A percentile compares a stretch with the other conserved stretches of the same genome.
phyloP scores from a whole-genome alignment of 306 rosid species.

The Amphicarpaea edgeworthii region DNA sequence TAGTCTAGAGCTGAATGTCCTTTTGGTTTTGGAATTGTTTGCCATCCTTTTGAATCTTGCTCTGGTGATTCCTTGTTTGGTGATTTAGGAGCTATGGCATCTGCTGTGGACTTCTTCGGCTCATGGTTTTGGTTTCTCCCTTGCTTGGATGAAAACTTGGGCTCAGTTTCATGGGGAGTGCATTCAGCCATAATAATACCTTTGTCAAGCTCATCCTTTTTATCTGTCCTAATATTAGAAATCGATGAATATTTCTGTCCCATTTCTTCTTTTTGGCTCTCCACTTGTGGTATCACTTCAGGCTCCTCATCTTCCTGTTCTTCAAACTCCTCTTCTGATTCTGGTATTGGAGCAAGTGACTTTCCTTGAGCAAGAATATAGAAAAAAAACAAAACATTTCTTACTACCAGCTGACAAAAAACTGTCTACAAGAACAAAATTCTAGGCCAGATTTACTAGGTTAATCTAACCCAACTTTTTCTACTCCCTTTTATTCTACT shows the following conservation, averaged over 20 bases:
- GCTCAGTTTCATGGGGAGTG: constrained; percentile 45
- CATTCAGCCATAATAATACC: constrained; percentile 40
- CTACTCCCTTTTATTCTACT: background rate
- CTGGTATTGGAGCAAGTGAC: constrained; percentile 99
- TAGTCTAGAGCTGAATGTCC: constrained; percentile 93
- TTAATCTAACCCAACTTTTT: background rate
- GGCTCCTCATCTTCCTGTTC: constrained; percentile 66
- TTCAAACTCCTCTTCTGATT: constrained; percentile 87
- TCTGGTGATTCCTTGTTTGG: constrained; percentile 49
- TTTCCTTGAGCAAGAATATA: constrained; percentile 79
- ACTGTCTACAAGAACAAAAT: constrained; percentile 26
- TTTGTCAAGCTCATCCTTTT: constrained; percentile 49
- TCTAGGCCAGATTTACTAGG: constrained; percentile 28
- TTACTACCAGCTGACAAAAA: constrained; percentile 52
- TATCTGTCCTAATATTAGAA: constrained; percentile 45
- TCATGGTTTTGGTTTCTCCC: constrained; percentile 53
- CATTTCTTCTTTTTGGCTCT: constrained; percentile 47
- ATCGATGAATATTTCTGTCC: constrained; percentile 39
- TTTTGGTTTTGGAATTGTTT: constrained; percentile 92
- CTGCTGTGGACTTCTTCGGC: constrained; percentile 43
- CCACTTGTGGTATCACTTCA: constrained; percentile 46
- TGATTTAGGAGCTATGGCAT: constrained; percentile 50
- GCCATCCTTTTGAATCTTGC: constrained; percentile 79
- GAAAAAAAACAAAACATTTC: constrained; percentile 45
- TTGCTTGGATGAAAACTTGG: constrained; percentile 48